Conservation (phyloP, 495 filamentous ascomycete genomes). For the Aspergillus funiculosus region DNA sequence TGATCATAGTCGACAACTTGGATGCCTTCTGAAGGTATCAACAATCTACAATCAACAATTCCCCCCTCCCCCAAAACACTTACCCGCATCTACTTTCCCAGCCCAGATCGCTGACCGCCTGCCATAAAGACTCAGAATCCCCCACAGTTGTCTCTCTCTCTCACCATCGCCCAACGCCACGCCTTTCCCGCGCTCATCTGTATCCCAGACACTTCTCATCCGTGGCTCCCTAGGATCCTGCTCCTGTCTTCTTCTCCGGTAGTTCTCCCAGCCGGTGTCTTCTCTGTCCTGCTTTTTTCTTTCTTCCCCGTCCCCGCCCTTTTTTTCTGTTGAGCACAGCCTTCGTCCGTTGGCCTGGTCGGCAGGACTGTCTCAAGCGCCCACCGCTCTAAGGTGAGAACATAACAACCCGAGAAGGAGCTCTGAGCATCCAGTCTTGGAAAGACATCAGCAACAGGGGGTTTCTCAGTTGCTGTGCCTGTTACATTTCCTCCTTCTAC, state of each 20-base stretch:
- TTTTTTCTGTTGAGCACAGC: background rate
- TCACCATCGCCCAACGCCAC: conserved; percentile 33
- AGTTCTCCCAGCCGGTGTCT: background rate
- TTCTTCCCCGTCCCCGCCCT: background rate
- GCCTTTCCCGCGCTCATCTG: conserved; percentile 21
- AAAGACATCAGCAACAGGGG: no score
- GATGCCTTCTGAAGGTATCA: background rate
- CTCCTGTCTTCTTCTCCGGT: background rate
- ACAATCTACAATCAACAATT: no score
- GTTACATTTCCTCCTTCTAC: background rate
- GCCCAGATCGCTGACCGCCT: conserved; percentile 29
- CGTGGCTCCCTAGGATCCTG: background rate
- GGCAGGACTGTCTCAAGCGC: conserved; percentile 8
- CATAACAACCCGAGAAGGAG: background rate
- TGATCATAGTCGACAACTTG: no score
- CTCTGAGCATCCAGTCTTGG: no score
- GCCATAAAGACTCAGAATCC: conserved; percentile 18
- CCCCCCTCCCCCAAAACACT: conserved; percentile 5
- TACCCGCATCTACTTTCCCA: background rate
- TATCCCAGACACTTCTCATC: conserved; percentile 11
- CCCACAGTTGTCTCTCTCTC: conserved; percentile 21
- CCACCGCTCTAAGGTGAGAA: conserved; percentile 13
- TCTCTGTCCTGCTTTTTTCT: background rate
- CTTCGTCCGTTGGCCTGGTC: background rate
- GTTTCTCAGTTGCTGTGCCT: background rate